phyloP scores from a whole-genome alignment of 768 basidiomycete species.

The Mycena vulgaris region DNA sequence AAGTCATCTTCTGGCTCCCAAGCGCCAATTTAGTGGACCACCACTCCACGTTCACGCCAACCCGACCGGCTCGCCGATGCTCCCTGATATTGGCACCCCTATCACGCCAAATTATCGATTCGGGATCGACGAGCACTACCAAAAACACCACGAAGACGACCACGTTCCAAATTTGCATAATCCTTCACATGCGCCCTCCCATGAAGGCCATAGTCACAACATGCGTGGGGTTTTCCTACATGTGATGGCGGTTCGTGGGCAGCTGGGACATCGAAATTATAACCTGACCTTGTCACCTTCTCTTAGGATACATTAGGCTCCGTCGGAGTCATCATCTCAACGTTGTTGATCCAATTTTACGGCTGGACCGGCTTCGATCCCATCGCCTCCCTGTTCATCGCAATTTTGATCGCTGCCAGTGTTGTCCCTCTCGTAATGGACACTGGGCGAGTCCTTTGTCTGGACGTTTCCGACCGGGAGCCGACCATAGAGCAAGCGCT shows the following conservation, averaged over 20 bases:
- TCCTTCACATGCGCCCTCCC: constrained; percentile 67
- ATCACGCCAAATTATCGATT: constrained; percentile 77
- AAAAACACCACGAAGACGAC: constrained; percentile 54
- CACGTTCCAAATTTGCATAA: constrained; percentile 63
- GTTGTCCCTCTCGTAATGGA: constrained; percentile 97
- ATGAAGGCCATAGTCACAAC: constrained; percentile 95
- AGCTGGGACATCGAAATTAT: neutral
- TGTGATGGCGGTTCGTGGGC: constrained; percentile 86
- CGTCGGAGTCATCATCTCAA: constrained; percentile 98
- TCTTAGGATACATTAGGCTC: constrained; percentile 93
- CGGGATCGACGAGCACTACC: constrained; percentile 67
- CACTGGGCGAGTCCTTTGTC: constrained; percentile 87
- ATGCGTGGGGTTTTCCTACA: constrained; percentile 99
- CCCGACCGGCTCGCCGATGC: constrained; percentile 33
- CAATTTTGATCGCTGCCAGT: constrained; percentile 93
- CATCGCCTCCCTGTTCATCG: constrained; percentile 97
- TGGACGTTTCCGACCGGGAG: constrained; percentile 85
- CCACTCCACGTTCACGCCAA: constrained; percentile 54
- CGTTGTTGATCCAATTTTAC: constrained; percentile 93
- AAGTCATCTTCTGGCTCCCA: constrained; percentile 32
- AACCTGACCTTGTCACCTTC: neutral
- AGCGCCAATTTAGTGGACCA: constrained; percentile 58
- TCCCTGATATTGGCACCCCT: constrained; percentile 60
- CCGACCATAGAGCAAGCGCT: constrained; percentile 70
- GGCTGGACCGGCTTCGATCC: constrained; percentile 99